A percentile compares a stretch with the other conserved stretches of the same genome.
Conservation (phyloP, 345 rosid genomes). For the Turnera subulata region DNA sequence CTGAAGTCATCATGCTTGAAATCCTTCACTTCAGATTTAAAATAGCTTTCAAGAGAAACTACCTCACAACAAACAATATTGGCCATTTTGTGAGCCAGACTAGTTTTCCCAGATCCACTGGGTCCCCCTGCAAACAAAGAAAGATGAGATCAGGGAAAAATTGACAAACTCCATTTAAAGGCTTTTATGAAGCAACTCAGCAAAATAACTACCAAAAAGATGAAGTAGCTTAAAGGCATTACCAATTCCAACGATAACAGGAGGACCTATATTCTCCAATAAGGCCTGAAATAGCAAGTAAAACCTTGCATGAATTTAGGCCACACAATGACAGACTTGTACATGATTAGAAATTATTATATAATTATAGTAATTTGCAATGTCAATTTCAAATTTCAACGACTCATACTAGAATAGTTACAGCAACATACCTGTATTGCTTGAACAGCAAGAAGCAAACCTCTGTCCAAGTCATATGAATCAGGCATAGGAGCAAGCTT, state of each 20-base stretch:
- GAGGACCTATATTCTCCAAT: constrained; percentile 85
- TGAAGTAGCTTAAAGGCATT: constrained; percentile 19
- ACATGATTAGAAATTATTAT: not conserved
- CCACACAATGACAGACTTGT: not conserved
- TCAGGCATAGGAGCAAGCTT: constrained; percentile 95
- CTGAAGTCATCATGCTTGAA: constrained; percentile 89
- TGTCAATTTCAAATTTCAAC: constrained; percentile 12
- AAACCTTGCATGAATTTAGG: not conserved
- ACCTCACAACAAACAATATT: constrained; percentile 99
- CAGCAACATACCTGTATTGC: constrained; percentile 96
- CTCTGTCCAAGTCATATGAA: constrained; percentile 95
- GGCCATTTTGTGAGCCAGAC: constrained; percentile 99
- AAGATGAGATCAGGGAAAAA: constrained; percentile 7
- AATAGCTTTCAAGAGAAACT: constrained; percentile 96
- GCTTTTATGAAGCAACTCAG: too few relatives aligned
- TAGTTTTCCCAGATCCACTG: constrained; percentile 99
- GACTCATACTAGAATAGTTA: too few relatives aligned
- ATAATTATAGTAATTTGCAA: not conserved
- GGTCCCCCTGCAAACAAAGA: constrained; percentile 83
- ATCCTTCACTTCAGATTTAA: constrained; percentile 79
- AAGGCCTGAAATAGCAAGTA: constrained; percentile 60
- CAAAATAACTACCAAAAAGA: not conserved
- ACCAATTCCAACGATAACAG: constrained; percentile 97
- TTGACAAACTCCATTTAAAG: not conserved
- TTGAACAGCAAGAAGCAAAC: constrained; percentile 97